phyloP scores from a whole-genome alignment of 1,284 basidiomycete genomes.

The Ganoderma lingzhi region DNA sequence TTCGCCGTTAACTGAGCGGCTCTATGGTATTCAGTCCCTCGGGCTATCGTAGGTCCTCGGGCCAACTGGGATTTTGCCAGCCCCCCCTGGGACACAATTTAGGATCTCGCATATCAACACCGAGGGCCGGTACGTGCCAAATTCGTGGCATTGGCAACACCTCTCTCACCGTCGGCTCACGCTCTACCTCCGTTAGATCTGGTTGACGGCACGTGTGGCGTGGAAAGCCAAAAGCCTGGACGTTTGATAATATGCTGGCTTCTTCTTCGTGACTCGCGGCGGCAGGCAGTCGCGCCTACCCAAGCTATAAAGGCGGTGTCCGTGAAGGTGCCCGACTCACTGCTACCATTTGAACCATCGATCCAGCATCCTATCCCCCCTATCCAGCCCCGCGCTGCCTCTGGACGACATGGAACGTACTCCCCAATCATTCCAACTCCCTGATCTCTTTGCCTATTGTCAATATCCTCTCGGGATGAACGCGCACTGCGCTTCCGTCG shows the following conservation, averaged over 20 bases:
- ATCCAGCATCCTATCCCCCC: conserved; percentile 2
- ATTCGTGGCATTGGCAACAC: conserved; percentile 13
- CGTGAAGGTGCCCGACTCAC: conserved; percentile 5
- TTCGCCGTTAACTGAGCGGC: conserved; percentile 11
- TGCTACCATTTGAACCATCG: not conserved
- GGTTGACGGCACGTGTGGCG: conserved; percentile 11
- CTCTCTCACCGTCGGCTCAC: conserved; percentile 17
- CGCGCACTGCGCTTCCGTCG: conserved; percentile 28
- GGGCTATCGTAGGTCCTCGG: not conserved
- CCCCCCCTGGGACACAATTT: not conserved
- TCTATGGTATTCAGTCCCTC: not conserved
- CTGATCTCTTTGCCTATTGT: conserved; percentile 40
- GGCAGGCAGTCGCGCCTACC: conserved; percentile 19
- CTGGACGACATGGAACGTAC: conserved; percentile 17
- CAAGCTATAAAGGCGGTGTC: conserved; percentile 22
- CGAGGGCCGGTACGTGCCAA: not conserved
- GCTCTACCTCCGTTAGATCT: conserved; percentile 23
- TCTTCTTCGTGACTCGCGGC: conserved; percentile 19
- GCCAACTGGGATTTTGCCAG: not conserved
- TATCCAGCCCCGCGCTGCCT: not conserved
- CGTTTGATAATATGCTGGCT: conserved; percentile 14
- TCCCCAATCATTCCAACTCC: conserved; percentile 33
- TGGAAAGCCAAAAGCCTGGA: conserved; percentile 25
- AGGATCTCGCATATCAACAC: not conserved
- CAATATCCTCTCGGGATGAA: conserved; percentile 35